Conservation (phyloP, 768 basidiomycete species). For the Pleurotus citrinopileatus region DNA sequence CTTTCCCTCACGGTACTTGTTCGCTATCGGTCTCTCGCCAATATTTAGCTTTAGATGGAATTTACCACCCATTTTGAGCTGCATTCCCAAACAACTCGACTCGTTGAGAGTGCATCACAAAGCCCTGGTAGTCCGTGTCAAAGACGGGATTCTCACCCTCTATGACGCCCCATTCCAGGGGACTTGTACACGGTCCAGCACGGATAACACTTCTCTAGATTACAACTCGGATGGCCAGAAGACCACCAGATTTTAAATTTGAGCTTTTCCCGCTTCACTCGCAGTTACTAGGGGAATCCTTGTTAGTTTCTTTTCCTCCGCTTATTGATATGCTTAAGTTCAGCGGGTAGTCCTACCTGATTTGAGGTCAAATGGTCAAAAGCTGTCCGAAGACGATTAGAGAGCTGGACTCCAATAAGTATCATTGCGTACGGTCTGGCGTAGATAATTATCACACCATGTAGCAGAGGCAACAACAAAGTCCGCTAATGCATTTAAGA, state of each 20-base stretch:
- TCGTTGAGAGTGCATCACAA: slow-evolving; percentile 62
- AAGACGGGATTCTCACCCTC: slow-evolving; percentile 66
- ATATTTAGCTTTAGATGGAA: slow-evolving; percentile 86
- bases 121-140: slow-evolving; percentile 34
- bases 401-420: slow-evolving; percentile 19
- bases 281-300: slow-evolving; percentile 88
- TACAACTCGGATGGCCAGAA: slow-evolving; percentile 67
- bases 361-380: slow-evolving; percentile 60
- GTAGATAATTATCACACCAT: slow-evolving; percentile 55
- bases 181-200: slow-evolving; percentile 73
- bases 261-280: slow-evolving; percentile 84
- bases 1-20: slow-evolving; percentile 84
- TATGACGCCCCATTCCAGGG: slow-evolving; percentile 78
- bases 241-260: slow-evolving; percentile 76
- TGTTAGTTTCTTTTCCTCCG: slow-evolving; percentile 90
- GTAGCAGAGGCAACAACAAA: slow-evolving; percentile 20
- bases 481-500: slow-evolving; percentile 47
- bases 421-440: slow-evolving; percentile 22
- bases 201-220: slow-evolving; percentile 76
- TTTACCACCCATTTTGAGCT: slow-evolving; percentile 82
- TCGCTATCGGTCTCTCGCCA: slow-evolving; percentile 80
- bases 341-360: slow-evolving; percentile 80
- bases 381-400: slow-evolving; percentile 21
- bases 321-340: slow-evolving; percentile 91
- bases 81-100: slow-evolving; percentile 87